Conservation (phyloP, 495 filamentous ascomycete genomes). For the Umbilicaria muhlenbergii region DNA sequence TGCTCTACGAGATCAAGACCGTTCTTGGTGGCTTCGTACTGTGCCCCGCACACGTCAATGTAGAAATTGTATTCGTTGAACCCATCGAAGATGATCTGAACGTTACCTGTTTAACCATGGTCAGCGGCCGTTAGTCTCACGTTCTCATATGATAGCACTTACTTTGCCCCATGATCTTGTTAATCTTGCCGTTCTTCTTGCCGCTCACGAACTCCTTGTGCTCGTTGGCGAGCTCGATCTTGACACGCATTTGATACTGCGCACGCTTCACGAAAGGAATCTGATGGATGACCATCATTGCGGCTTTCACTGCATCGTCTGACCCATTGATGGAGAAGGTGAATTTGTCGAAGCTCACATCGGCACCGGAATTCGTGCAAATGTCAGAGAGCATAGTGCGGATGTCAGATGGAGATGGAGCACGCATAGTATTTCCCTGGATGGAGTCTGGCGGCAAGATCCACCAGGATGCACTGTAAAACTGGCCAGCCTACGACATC, state of each 20-base stretch:
- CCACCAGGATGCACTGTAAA: constrained; percentile 96
- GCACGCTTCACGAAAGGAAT: constrained; percentile 77
- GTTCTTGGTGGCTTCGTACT: constrained; percentile 83
- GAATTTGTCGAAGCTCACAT: constrained; percentile 84
- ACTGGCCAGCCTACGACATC: constrained; percentile 63
- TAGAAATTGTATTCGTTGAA: constrained; percentile 99
- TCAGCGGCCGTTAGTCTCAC: constrained; percentile 1
- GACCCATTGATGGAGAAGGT: constrained; percentile 89
- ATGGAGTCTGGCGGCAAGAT: constrained; percentile 61
- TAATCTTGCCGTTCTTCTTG: constrained; percentile 99
- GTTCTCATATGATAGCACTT: constrained; percentile 11
- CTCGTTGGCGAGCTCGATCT: constrained; percentile 97
- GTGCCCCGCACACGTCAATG: constrained; percentile 85
- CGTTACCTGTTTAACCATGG: constrained; percentile 40
- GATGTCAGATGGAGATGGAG: constrained; percentile 62
- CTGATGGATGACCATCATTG: constrained; percentile 81
- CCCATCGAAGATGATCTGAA: constrained; percentile 96
- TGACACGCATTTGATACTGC: constrained; percentile 85
- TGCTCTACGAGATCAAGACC: constrained; percentile 88
- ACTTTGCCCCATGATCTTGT: constrained; percentile 99
- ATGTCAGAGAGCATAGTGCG: constrained; percentile 87
- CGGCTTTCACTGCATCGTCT: constrained; percentile 87
- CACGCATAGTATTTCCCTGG: constrained; percentile 37
- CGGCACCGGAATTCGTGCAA: constrained; percentile 87
- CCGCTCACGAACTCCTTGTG: constrained; percentile 99